Evolutionary conservation across 2,329 filamentous ascomycete species (phyloP), one percentile per base, ranked within the genome.

Genomic region (Hansfordia pulvinata): DNA sequence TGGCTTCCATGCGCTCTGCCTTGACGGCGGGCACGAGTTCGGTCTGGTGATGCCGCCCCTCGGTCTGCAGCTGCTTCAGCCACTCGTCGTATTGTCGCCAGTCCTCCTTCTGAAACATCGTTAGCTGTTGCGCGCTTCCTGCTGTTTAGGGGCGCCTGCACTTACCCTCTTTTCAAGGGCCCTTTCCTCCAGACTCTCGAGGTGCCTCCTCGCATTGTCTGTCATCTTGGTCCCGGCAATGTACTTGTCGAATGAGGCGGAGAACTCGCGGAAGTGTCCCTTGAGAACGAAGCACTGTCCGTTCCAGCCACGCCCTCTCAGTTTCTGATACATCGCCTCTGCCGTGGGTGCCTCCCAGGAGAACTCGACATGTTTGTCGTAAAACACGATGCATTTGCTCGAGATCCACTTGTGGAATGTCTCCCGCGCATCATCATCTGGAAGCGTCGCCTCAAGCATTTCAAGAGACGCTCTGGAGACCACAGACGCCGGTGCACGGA

Each of bases 221-320:
- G 53, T 56, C 40, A 53, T 62, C 32, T 50, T 59, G 17, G 46
- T 38, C 4, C 54, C 58, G 12, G 50, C 51, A 31, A 69, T 62
- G 32, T 65, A 60, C 31, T 58, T 60, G 32, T 58, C 56, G 34
- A 66, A 70, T 0, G 61, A 63, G 15, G 52, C 50, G 10, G 62
- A 64, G 33, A 70, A 70, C 34, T 70, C 65, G 24, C 56, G 54
- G 38, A 64, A 71, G 28, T 66, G 62, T 1, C 66, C 65, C 37
- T 69, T 69, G 18, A 71, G 51, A 6, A 70, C 49, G 36, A 69
- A 69, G 31, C 54, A 61, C 20, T 58, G 55, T 2, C 66, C 66
- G 1, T 36, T 33, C 66, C 66, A 71, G 13, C 57, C 60, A 35
- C 55, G 52, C 10, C 42, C 41, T 26, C 47, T 55, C 27, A 71